A percentile compares a stretch with the other conserved stretches of the same genome.
phyloP scores from a whole-genome alignment of 192 early-diverging fungal genomes.

The Coemansia sp. region DNA sequence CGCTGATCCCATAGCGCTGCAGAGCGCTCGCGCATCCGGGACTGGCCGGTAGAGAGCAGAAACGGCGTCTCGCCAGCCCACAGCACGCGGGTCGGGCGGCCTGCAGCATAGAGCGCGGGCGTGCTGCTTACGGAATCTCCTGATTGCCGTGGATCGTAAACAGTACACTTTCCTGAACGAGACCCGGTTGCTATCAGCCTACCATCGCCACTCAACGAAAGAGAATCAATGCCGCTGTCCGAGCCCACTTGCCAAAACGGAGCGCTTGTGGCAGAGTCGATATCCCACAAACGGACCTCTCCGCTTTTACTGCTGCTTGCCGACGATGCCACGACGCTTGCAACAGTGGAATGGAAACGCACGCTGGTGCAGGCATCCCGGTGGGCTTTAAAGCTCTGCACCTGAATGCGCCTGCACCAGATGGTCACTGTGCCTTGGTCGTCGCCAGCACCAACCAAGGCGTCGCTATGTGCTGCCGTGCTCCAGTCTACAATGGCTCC shows the following conservation, averaged over 20 bases:
- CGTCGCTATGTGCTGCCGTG: constrained; percentile 20
- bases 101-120: constrained; percentile 25
- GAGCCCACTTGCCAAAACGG: constrained; percentile 18
- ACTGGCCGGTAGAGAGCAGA: constrained; percentile 73
- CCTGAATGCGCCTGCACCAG: constrained; percentile 21
- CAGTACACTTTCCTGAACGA: constrained; percentile 15
- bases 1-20: constrained; percentile 75
- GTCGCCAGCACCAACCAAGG: constrained; percentile 26
- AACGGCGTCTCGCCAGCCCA: constrained; percentile 67
- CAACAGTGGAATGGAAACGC: constrained; percentile 45
- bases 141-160: constrained; percentile 29
- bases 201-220: constrained; percentile 35
- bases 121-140: constrained; percentile 4
- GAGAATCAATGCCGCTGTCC: constrained; percentile 19
- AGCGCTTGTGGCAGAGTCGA: not conserved
- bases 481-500: constrained; percentile 35
- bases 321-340: constrained; percentile 23
- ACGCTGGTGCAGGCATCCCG: constrained; percentile 18
- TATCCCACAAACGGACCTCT: constrained; percentile 36
- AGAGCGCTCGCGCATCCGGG: constrained; percentile 66
- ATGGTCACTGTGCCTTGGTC: constrained; percentile 32
- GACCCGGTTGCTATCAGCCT: constrained; percentile 34
- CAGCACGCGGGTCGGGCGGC: constrained; percentile 55
- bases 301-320: constrained; percentile 11
- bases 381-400: constrained; percentile 13